phyloP scores from a whole-genome alignment of 306 rosid species.

The Hippophae gyantsensis region DNA sequence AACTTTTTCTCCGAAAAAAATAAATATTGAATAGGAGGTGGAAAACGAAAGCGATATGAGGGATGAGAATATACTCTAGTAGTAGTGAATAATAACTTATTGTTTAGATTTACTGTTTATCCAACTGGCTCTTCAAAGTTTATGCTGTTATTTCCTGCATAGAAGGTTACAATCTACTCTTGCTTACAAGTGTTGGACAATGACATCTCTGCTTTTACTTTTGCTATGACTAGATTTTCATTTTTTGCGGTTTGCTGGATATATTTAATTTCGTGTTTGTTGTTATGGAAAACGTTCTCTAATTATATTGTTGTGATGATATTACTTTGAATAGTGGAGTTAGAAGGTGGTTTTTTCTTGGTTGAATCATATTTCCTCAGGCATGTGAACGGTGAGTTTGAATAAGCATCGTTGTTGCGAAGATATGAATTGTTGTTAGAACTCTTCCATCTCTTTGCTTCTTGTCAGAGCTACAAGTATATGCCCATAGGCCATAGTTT shows the following conservation, averaged over 20 bases:
- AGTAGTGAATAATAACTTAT: too few relatives aligned
- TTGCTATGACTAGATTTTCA: conserved; percentile 8
- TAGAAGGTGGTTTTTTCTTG: too few relatives aligned
- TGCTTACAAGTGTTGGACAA: neutral
- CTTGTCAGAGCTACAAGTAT: too few relatives aligned
- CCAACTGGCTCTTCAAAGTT: neutral
- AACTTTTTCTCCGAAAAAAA: too few relatives aligned
- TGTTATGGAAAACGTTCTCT: neutral
- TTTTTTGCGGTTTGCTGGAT: conserved; percentile 5
- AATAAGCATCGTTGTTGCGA: neutral
- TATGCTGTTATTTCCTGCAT: neutral
- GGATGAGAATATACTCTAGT: too few relatives aligned
- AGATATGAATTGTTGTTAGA: too few relatives aligned
- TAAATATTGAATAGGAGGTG: too few relatives aligned
- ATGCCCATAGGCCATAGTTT: too few relatives aligned
- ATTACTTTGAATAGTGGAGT: neutral
- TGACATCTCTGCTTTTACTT: neutral
- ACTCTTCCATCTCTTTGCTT: too few relatives aligned
- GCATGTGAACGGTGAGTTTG: neutral
- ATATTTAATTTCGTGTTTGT: conserved; percentile 9
- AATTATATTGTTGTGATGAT: conserved; percentile 2
- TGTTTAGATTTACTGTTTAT: too few relatives aligned
- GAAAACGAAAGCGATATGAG: too few relatives aligned
- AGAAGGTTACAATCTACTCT: neutral
- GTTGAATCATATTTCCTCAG: neutral